phyloP scores from a whole-genome alignment of 2,329 filamentous ascomycete genomes.

The Trichophyton schoenleinii region DNA sequence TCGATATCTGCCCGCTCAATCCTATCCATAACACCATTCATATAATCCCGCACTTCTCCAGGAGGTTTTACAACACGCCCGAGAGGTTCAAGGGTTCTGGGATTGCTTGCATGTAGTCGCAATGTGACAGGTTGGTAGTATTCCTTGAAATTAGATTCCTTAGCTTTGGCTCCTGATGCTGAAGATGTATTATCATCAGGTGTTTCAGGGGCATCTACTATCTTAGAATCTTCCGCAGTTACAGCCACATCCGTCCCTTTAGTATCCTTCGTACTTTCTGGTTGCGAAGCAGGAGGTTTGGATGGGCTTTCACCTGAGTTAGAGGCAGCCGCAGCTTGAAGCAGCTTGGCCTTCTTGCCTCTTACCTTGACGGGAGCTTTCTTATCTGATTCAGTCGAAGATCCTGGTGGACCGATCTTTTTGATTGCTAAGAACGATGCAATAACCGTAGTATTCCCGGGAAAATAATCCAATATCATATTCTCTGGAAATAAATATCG shows the following conservation, averaged over 20 bases:
- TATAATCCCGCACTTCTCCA: constrained; percentile 42
- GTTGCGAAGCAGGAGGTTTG: constrained; percentile 3
- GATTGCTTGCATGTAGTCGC: constrained; percentile 41
- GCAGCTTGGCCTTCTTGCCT: constrained; percentile 25
- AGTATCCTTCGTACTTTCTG: neutral
- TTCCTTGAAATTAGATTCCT: constrained; percentile 32
- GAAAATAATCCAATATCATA: constrained; percentile 37
- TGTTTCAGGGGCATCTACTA: constrained; percentile 6
- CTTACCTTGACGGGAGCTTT: constrained; percentile 22
- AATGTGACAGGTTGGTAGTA: constrained; percentile 45
- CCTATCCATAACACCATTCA: constrained; percentile 46
- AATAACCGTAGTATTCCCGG: constrained; percentile 34
- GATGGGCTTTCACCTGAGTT: constrained; percentile 11
- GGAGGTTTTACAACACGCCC: constrained; percentile 43
- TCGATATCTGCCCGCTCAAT: constrained; percentile 44
- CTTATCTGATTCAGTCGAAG: constrained; percentile 18
- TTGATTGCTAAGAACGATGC: constrained; percentile 37
- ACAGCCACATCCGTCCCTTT: constrained; percentile 12
- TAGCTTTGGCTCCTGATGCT: constrained; percentile 17
- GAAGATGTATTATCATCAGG: constrained; percentile 2
- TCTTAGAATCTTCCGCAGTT: constrained; percentile 15
- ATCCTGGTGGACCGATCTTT: constrained; percentile 25
- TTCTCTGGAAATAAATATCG: constrained; percentile 39
- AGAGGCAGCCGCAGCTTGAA: constrained; percentile 15
- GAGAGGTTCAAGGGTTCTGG: constrained; percentile 43